Base-by-base conservation (phyloP, 257 asterid species). In the Sherardia arvensis region DNA sequence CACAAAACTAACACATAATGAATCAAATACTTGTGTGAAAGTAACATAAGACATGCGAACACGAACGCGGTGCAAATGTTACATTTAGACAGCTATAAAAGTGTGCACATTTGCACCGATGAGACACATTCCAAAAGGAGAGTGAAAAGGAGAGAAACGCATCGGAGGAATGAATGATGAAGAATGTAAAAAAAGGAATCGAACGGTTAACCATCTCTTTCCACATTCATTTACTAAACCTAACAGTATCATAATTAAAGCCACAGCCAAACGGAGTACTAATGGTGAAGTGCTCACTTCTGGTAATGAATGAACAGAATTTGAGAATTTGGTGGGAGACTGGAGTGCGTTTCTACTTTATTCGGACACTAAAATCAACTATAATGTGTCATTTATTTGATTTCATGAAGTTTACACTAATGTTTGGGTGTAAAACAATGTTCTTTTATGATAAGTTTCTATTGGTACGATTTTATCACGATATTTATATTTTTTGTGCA, bases 171-270 rank as follows among this genome's bases (percentile, higher is more conserved):
- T 15, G 51, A 43, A 43, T 43, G 51, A 43, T 43, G 51, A 14
- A 49, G 7, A 49, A 49, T 49, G 56, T n/a, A 5, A 25, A 54
- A 54, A 23, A 54, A 10, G 18, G 4, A 12, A 43, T 15, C 3
- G 7, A 55, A 15, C 7, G 11, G 20, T 20, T 34, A 51, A 51
- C 33, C 29, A 53, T 33, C 63, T 58, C 63, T 58, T 58, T 58
- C 63, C 27, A 30, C 45, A 30, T 58, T 29, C 26, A 58, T 58
- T 29, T 30, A 58, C 26, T 1, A 59, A 15, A 58, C 43, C 62
- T 58, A 58, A 58, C 63, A 59, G 3, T 30, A 17, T 32, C 22
- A 59, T 32, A 8, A 59, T n/a, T 59, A 59, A 32, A 59, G 47
- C 2, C 63, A 58, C 47, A 59, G 23, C 47, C 63, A 30, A 59